Evolutionary conservation across 345 rosid species (phyloP), one percentile per base, ranked within the genome.

Genomic region (Gossypium stocksii): DNA sequence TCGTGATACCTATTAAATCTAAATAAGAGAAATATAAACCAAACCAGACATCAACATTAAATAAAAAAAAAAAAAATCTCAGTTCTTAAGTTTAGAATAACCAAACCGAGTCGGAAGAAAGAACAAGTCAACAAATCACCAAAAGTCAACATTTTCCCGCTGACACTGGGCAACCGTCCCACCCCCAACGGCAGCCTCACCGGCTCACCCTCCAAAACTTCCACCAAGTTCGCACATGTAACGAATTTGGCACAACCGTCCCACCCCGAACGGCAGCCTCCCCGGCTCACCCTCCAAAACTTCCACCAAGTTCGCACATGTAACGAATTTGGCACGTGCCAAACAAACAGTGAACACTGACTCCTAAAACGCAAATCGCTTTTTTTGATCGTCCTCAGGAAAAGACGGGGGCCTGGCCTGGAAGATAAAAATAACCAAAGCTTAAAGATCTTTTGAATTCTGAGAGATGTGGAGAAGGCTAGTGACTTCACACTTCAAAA

Each of bases 381-480:
- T 68, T 71, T 69, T 70, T 63, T 46, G 68, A 66, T 77, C 51
- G 49, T 64, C 27, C 57, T 68, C 58, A 25, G 16, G 51, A 51
- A 51, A n/a, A 3, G 71, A 43, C 60, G 41, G 46, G 46, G 77
- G 80, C 57, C 88, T 67, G 79, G 85, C 89, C 90, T 80, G 77
- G 73, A 79, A 84, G 80, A 75, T 19, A 16, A 70, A 63, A 0
- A 17, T 2, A 22, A 56, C 4, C 25, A 29, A 25, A 60, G 63
- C 67, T 67, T 54, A 60, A 52, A 63, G 20, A 20, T 59, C 70
- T 43, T 66, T 25, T 4, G 20, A n/a, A 10, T 69, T 49, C 72
- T 16, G 13, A 54, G 85, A 59, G 79, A 93, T 93, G 98, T 93
- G 97, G 98, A 89, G 93, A 84, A 85, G 91, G 83, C 70, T 84